phyloP scores from a whole-genome alignment of 257 asterid species.

The Gynochthodes officinalis region DNA sequence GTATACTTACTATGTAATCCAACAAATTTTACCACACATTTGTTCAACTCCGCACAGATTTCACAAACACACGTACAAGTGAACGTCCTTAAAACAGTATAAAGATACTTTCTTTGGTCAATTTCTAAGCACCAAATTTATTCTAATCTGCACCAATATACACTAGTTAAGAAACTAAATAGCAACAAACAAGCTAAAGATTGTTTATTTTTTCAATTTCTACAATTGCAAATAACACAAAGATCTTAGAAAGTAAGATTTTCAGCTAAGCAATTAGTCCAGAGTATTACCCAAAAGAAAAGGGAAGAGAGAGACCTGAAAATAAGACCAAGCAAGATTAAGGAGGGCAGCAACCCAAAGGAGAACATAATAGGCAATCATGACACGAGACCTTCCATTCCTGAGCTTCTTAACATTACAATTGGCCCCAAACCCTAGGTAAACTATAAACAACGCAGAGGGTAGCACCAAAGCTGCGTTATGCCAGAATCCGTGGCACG shows the following conservation, averaged over 20 bases:
- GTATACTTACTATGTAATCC: neutral
- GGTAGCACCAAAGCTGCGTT: conserved; percentile 69
- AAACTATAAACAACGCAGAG: conserved; percentile 63
- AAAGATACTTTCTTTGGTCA: neutral
- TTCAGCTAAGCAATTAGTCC: neutral
- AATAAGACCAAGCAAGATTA: conserved; percentile 72
- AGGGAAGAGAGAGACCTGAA: conserved; percentile 56
- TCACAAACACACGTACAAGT: no score
- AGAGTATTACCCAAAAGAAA: neutral
- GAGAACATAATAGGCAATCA: conserved; percentile 78
- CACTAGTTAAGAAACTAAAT: neutral
- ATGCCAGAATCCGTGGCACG: conserved; percentile 74
- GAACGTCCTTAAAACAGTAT: no score
- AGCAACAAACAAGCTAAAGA: neutral
- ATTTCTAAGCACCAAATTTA: neutral
- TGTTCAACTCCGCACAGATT: no score
- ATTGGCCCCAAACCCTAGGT: conserved; percentile 73
- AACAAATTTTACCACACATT: neutral
- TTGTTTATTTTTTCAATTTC: neutral
- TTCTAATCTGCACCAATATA: neutral
- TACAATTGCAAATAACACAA: neutral
- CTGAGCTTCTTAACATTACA: conserved; percentile 72
- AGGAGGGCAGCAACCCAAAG: conserved; percentile 76
- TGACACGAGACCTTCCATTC: conserved; percentile 65
- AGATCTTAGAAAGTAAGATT: neutral